Evolutionary conservation across 768 basidiomycete genomes (phyloP).

Genomic region (Chalciporus pseudorubinellus): DNA sequence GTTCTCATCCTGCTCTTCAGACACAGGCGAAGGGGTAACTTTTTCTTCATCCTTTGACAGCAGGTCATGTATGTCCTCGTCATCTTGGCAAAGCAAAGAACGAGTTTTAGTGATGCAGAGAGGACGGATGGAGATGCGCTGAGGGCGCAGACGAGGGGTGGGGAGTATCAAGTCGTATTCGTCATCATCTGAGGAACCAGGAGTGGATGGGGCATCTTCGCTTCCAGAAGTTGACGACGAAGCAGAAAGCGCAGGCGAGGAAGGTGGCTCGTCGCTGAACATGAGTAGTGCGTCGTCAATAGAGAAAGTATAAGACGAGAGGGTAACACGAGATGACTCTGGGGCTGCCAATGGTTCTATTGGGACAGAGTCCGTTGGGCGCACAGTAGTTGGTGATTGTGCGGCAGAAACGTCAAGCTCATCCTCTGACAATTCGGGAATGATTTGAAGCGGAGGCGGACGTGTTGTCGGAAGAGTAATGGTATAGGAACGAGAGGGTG

Average conservation of each 20-base stretch:
- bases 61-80: conserved; percentile 2
- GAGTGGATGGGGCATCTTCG: conserved; percentile 46
- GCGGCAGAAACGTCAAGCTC: conserved; percentile 5
- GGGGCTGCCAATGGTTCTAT: neutral
- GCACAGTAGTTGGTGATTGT: conserved; percentile 20
- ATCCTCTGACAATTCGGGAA: conserved; percentile 28
- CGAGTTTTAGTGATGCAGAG: conserved; percentile 47
- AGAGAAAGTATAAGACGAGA: conserved; percentile 31
- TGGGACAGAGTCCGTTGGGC: conserved; percentile 9
- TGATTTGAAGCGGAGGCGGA: conserved; percentile 33
- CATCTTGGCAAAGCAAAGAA: conserved; percentile 19
- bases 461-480: conserved; percentile 13
- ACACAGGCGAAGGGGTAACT: conserved; percentile 9
- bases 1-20: conserved; percentile 4
- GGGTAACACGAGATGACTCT: conserved; percentile 25
- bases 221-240: conserved; percentile 41
- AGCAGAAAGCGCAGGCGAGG: conserved; percentile 31
- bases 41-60: conserved; percentile 10
- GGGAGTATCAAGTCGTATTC: conserved; percentile 18
- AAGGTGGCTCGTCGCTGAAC: conserved; percentile 19
- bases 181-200: conserved; percentile 57
- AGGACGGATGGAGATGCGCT: conserved; percentile 47
- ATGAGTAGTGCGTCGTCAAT: conserved; percentile 31
- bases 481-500: conserved; percentile 5
- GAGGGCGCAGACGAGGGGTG: conserved; percentile 37